These are phyloP conservation scores for Clavulina sp. DNA, from an alignment of 768 basidiomycete species.

Conservation along the genomic window DNA sequence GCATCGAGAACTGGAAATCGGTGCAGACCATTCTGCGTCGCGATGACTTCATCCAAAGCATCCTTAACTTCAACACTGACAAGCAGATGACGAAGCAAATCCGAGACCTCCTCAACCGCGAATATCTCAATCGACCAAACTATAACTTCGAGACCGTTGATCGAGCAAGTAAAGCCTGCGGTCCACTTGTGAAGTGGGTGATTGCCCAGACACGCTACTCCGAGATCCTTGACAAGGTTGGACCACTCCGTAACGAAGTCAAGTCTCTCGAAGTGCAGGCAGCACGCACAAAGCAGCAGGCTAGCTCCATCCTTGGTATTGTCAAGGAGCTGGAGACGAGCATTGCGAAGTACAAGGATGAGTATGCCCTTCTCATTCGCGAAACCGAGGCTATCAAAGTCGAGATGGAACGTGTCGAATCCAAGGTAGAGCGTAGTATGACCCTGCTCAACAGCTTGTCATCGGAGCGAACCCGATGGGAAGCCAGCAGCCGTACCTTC, in stretches of 20 bases:
- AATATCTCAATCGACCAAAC: conserved; percentile 76
- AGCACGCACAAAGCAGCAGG: conserved; percentile 89
- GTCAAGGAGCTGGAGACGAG: conserved; percentile 84
- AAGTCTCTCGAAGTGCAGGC: conserved; percentile 84
- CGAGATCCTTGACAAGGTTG: conserved; percentile 91
- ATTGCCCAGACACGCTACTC: conserved; percentile 94
- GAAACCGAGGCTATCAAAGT: conserved; percentile 92
- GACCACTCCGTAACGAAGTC: conserved; percentile 90
- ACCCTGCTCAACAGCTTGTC: conserved; percentile 85
- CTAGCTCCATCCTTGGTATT: conserved; percentile 74
- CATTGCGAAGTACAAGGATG: conserved; percentile 88
- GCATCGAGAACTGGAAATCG: conserved; percentile 91
- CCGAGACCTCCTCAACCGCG: conserved; percentile 80
- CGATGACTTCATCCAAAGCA: conserved; percentile 90
- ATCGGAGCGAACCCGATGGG: conserved; percentile 89
- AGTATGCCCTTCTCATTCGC: conserved; percentile 91
- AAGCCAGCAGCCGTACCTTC: conserved; percentile 84
- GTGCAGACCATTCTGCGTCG: conserved; percentile 91
- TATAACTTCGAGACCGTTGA: conserved; percentile 94
- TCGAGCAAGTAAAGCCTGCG: conserved; percentile 90
- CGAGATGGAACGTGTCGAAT: conserved; percentile 96
- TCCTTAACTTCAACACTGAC: conserved; percentile 88
- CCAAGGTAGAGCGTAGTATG: conserved; percentile 95
- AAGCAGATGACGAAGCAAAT: conserved; percentile 77
- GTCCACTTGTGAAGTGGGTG: conserved; percentile 96